Conservation (phyloP, 169 alveolate species). For the Cryptosporidium sp. region DNA sequence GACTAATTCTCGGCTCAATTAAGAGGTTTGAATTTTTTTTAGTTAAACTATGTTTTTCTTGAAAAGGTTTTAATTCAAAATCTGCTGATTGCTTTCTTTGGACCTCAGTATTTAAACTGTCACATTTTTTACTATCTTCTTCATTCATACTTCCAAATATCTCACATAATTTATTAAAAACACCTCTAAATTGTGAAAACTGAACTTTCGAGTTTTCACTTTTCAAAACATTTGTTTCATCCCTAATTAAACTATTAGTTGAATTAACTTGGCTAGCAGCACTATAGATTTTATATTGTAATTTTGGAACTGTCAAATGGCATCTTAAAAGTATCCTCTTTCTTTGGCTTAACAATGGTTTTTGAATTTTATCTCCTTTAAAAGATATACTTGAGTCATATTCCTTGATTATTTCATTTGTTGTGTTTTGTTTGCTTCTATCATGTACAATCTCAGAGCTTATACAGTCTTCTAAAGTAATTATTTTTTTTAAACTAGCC, state of each 20-base stretch:
- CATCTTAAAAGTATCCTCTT: slow-evolving; percentile 7
- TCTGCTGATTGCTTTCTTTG: background rate
- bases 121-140: background rate
- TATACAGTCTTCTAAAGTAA: slow-evolving; percentile 9
- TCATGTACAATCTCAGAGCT: background rate
- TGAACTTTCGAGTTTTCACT: background rate
- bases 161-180: slow-evolving; percentile 1
- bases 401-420: background rate
- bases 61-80: slow-evolving; percentile 19
- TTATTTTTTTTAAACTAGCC: slow-evolving; percentile 23
- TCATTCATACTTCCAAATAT: background rate
- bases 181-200: background rate
- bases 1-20: background rate
- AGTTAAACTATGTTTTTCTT: background rate
- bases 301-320: slow-evolving; percentile 15
- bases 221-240: background rate
- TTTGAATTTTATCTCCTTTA: background rate
- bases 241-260: background rate
- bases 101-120: background rate
- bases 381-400: background rate
- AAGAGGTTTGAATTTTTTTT: background rate
- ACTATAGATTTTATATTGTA: slow-evolving; percentile 31
- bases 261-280: background rate
- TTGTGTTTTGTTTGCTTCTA: background rate
- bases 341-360: slow-evolving; percentile 1